A percentile compares a stretch with the other conserved stretches of the same genome.
phyloP scores from a whole-genome alignment of 202 grass and related monocot genomes.

The Setaria italica region DNA sequence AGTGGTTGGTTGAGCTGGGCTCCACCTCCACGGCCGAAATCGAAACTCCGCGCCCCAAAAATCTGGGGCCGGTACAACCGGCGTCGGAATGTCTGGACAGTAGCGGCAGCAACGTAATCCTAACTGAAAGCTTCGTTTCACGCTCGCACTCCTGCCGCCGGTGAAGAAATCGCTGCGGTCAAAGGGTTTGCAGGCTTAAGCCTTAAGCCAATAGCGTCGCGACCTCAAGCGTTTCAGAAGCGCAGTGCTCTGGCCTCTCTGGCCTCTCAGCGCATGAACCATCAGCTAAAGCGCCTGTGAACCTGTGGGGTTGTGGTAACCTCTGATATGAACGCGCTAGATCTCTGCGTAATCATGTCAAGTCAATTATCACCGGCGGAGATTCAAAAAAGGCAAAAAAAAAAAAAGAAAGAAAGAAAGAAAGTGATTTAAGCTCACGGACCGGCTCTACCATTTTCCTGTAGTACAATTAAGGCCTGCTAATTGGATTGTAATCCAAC shows the following conservation, averaged over 20 bases:
- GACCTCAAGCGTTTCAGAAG: background rate
- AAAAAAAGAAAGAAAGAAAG: background rate
- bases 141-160: background rate
- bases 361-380: background rate
- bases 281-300: too few relatives aligned
- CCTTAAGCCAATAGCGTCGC: background rate
- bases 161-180: background rate
- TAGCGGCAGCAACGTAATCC: background rate
- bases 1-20: conserved; percentile 25
- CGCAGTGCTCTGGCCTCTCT: background rate
- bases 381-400: too few relatives aligned
- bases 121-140: conserved; percentile 14
- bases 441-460: too few relatives aligned
- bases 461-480: too few relatives aligned
- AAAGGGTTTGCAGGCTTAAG: background rate
- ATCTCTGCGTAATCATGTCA: too few relatives aligned
- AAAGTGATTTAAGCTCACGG: background rate
- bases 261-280: background rate
- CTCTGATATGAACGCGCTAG: too few relatives aligned
- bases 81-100: conserved; percentile 33
- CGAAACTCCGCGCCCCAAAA: background rate
- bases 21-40: conserved; percentile 7
- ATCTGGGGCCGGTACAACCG: conserved; percentile 3
- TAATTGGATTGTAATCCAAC: too few relatives aligned
- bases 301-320: too few relatives aligned